Conservation (phyloP, 2,329 filamentous ascomycete species). For the Epichloe aotearoae region DNA sequence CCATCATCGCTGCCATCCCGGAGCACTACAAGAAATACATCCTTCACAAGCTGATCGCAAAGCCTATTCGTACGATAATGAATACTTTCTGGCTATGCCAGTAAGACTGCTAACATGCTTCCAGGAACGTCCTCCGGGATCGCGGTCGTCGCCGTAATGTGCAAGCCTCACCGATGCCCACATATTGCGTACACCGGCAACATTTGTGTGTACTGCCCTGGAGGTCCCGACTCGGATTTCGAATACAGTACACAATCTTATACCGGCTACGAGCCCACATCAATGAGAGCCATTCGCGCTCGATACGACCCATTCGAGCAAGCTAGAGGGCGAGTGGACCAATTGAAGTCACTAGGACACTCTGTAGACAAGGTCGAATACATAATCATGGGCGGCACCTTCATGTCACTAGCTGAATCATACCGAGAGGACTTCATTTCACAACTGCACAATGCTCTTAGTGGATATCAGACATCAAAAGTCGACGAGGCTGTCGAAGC, state of each 20-base stretch:
- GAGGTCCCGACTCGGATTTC: conserved; percentile 94
- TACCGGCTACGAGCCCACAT: conserved; percentile 95
- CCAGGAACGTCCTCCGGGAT: conserved; percentile 90
- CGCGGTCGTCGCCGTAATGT: conserved; percentile 98
- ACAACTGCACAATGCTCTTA: conserved; percentile 91
- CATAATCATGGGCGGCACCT: conserved; percentile 98
- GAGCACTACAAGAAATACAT: conserved; percentile 99
- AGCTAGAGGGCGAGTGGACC: conserved; percentile 86
- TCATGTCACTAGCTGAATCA: conserved; percentile 85
- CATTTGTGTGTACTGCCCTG: conserved; percentile 97
- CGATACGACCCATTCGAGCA: conserved; percentile 98
- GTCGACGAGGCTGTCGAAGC: conserved; percentile 93
- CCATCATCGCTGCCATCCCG: conserved; percentile 96
- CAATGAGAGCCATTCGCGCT: conserved; percentile 93
- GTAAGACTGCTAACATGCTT: conserved; percentile 4
- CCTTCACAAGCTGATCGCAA: conserved; percentile 86
- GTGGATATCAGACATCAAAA: conserved; percentile 84
- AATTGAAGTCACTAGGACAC: conserved; percentile 89
- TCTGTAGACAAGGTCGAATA: conserved; percentile 99
- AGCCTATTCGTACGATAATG: conserved; percentile 65
- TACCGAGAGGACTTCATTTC: conserved; percentile 92
- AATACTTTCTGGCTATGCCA: no score
- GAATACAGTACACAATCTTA: conserved; percentile 99
- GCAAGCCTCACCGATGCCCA: conserved; percentile 93
- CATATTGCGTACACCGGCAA: conserved; percentile 98